Conservation (phyloP, 2,329 filamentous ascomycete genomes). For the Cucurbitaria berberidis region DNA sequence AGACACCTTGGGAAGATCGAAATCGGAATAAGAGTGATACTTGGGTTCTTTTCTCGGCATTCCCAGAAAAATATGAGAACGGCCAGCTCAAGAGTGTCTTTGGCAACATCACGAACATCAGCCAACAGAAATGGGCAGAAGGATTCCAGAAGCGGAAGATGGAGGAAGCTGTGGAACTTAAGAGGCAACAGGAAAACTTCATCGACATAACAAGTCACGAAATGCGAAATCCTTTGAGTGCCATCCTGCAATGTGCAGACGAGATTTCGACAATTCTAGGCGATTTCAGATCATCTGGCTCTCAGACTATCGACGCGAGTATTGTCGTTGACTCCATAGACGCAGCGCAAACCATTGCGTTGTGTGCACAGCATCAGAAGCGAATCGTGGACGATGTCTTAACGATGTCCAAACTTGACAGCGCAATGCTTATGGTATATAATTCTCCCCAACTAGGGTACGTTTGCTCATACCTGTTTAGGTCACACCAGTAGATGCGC, state of each 20-base stretch:
- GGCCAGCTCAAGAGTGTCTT: conserved; percentile 76
- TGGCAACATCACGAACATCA: conserved; percentile 84
- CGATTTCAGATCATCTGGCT: conserved; percentile 55
- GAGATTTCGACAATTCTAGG: conserved; percentile 66
- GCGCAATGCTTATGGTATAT: conserved; percentile 67
- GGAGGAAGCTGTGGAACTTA: conserved; percentile 81
- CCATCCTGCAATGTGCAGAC: conserved; percentile 77
- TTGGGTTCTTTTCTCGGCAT: conserved; percentile 79
- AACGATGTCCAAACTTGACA: conserved; percentile 68
- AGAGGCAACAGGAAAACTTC: conserved; percentile 80
- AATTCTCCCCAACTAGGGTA: not conserved
- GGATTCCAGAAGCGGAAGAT: conserved; percentile 77
- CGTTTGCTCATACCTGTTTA: conserved; percentile 9
- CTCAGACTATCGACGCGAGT: conserved; percentile 53
- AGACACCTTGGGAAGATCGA: conserved; percentile 66
- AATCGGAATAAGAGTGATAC: conserved; percentile 66
- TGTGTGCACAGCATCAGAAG: conserved; percentile 82
- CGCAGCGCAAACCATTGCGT: conserved; percentile 76
- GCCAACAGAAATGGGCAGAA: conserved; percentile 83
- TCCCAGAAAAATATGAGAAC: conserved; percentile 70
- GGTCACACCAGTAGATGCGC: conserved; percentile 71
- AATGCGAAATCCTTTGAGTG: conserved; percentile 77
- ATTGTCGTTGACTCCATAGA: conserved; percentile 69
- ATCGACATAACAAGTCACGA: conserved; percentile 81
- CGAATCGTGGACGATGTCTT: conserved; percentile 57